These are phyloP conservation scores for Wickerhamomyces kurtzmanii DNA, from an alignment of 805 yeast species.

Conservation along the genomic window DNA sequence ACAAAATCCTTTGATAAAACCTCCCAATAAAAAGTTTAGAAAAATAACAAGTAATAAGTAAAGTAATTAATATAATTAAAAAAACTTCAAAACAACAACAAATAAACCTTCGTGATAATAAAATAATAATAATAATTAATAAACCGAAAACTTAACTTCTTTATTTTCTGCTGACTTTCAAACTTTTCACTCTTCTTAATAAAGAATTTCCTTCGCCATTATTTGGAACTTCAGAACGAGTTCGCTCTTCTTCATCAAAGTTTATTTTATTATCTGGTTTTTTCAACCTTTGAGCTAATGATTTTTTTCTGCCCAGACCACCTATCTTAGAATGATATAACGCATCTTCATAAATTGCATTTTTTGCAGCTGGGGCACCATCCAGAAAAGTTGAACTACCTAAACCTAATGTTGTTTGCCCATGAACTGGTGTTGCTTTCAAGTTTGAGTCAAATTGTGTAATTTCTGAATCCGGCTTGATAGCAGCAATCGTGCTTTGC, in stretches of 20 bases:
- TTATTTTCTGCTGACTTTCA: constrained; percentile 68
- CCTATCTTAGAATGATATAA: constrained; percentile 22
- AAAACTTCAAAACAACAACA: too few relatives aligned
- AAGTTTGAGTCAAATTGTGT: constrained; percentile 62
- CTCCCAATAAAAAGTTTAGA: too few relatives aligned
- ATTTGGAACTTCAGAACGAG: constrained; percentile 18
- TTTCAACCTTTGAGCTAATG: constrained; percentile 60
- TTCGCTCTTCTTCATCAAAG: constrained; percentile 20
- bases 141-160: too few relatives aligned
- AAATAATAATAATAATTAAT: too few relatives aligned
- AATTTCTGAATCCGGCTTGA: constrained; percentile 42
- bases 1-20: too few relatives aligned
- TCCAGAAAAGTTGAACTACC: constrained; percentile 90
- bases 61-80: too few relatives aligned
- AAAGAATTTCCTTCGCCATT: constrained; percentile 40
- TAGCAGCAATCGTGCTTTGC: constrained; percentile 23
- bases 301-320: constrained; percentile 71
- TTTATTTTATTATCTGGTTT: constrained; percentile 6
- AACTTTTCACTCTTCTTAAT: constrained; percentile 79
- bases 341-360: constrained; percentile 29
- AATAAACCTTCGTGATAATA: too few relatives aligned
- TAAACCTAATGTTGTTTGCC: constrained; percentile 76
- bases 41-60: too few relatives aligned
- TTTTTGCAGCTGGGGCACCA: constrained; percentile 83
- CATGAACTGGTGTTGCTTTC: constrained; percentile 71